Percentiles rank a stretch among this genome's conserved stretches.
Conservation (phyloP, 2,329 filamentous ascomycete species). For the Penicillium sp. region DNA sequence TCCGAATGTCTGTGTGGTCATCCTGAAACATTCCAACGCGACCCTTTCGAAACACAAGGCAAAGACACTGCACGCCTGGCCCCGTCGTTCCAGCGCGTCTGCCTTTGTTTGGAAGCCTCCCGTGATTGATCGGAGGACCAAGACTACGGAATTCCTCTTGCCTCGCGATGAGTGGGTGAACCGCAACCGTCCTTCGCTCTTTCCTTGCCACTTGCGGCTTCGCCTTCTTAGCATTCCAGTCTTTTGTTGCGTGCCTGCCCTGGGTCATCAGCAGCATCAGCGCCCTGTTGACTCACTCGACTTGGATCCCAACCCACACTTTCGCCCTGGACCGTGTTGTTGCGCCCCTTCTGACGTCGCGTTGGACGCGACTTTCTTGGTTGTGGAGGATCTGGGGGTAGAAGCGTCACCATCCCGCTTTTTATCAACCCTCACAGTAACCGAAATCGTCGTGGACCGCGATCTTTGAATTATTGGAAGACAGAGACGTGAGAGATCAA, state of each 20-base stretch:
- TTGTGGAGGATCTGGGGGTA: conserved; percentile 1
- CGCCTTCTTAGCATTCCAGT: conserved; percentile 34
- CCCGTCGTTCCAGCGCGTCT: not conserved
- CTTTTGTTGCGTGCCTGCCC: conserved; percentile 12
- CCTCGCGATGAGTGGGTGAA: conserved; percentile 32
- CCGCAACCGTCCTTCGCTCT: conserved; percentile 23
- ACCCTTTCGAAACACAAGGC: conserved; percentile 4
- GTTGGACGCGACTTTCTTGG: conserved; percentile 3
- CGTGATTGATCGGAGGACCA: conserved; percentile 20
- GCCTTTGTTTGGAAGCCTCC: conserved; percentile 2
- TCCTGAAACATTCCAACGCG: conserved; percentile 35
- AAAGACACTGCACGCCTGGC: not conserved
- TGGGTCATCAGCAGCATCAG: not conserved
- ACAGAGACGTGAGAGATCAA: conserved; percentile 4
- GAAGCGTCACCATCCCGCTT: not conserved
- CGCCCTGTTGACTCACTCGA: conserved; percentile 13
- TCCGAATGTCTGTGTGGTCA: conserved; percentile 26
- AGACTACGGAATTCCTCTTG: conserved; percentile 16
- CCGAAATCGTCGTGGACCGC: not conserved
- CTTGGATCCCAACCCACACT: not conserved
- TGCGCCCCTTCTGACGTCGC: conserved; percentile 6
- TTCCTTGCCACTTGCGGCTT: conserved; percentile 23
- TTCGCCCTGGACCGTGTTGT: conserved; percentile 4
- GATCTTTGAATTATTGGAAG: not conserved
- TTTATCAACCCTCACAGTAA: not conserved